Conservation (phyloP, 2,329 filamentous ascomycete genomes). For the Salinomyces thailandicus region DNA sequence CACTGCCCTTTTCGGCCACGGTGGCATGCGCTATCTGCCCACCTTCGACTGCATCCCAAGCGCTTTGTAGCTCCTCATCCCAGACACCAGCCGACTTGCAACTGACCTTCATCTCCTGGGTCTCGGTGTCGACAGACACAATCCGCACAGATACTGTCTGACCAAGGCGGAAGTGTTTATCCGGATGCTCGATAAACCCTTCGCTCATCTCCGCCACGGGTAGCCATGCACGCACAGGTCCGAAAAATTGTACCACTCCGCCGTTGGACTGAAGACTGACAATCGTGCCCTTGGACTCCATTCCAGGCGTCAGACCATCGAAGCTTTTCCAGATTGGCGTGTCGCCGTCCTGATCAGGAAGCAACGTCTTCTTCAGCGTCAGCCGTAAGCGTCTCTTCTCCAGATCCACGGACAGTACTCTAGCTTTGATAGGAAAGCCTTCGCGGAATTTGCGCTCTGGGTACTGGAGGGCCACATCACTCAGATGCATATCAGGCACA, state of each 20-base stretch:
- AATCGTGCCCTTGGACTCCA: slow-evolving; percentile 77
- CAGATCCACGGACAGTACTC: slow-evolving; percentile 70
- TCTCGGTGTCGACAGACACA: slow-evolving; percentile 64
- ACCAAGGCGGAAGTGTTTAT: slow-evolving; percentile 77
- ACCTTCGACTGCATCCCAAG: slow-evolving; percentile 61
- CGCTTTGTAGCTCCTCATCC: slow-evolving; percentile 62
- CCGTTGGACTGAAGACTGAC: slow-evolving; percentile 68
- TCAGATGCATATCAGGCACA: slow-evolving; percentile 77
- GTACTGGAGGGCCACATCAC: slow-evolving; percentile 77
- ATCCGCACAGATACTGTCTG: slow-evolving; percentile 88
- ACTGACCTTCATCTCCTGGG: slow-evolving; percentile 68
- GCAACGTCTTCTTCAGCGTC: slow-evolving; percentile 86
- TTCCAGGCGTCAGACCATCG: slow-evolving; percentile 59
- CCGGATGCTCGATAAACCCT: slow-evolving; percentile 81
- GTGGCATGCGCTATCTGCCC: slow-evolving; percentile 68
- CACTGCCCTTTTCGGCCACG: slow-evolving; percentile 37
- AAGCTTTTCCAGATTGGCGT: slow-evolving; percentile 68
- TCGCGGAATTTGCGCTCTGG: slow-evolving; percentile 94
- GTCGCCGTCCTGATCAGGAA: slow-evolving; percentile 61
- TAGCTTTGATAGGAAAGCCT: slow-evolving; percentile 70
- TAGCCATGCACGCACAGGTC: slow-evolving; percentile 70
- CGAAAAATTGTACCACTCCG: slow-evolving; percentile 88
- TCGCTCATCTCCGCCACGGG: slow-evolving; percentile 97
- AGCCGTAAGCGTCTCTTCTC: slow-evolving; percentile 70
- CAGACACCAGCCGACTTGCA: slow-evolving; percentile 83